phyloP scores from a whole-genome alignment of 2,329 filamentous ascomycete genomes.

The Aurifilum marmelostoma region DNA sequence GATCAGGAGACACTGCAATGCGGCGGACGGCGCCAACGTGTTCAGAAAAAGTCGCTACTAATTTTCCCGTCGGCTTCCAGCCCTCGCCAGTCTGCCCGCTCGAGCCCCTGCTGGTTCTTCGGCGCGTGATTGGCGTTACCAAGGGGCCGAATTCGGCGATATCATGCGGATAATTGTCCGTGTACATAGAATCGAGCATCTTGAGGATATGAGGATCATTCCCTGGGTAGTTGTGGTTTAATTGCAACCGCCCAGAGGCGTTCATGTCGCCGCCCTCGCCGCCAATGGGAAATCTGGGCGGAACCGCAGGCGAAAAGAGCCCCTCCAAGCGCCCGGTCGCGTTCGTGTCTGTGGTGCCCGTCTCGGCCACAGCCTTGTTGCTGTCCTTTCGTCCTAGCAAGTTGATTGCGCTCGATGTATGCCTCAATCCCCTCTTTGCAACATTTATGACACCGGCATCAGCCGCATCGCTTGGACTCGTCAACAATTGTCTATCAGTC shows the following conservation, averaged over 20 bases:
- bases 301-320: constrained; percentile 49
- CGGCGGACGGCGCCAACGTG: constrained; percentile 83
- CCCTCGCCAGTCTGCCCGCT: constrained; percentile 54
- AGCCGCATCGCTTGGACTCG: neutral
- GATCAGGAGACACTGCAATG: constrained; percentile 82
- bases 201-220: constrained; percentile 70
- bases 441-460: constrained; percentile 34
- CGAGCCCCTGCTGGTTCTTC: constrained; percentile 53
- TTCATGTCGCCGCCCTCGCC: constrained; percentile 36
- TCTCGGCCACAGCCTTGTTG: constrained; percentile 62
- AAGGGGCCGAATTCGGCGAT: constrained; percentile 76
- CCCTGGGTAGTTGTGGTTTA: constrained; percentile 83
- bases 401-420: constrained; percentile 62
- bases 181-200: constrained; percentile 84
- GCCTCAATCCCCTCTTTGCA: constrained; percentile 52
- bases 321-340: constrained; percentile 64
- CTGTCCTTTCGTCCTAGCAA: constrained; percentile 63
- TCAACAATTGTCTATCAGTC: constrained; percentile 30
- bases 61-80: constrained; percentile 82
- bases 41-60: constrained; percentile 88
- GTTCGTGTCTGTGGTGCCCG: constrained; percentile 61
- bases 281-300: constrained; percentile 40
- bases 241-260: constrained; percentile 53
- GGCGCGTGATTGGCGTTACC: constrained; percentile 68
- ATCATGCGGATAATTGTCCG: constrained; percentile 69